phyloP scores from a whole-genome alignment of 2,329 filamentous ascomycete genomes.

The Penicillium hesseltinei region DNA sequence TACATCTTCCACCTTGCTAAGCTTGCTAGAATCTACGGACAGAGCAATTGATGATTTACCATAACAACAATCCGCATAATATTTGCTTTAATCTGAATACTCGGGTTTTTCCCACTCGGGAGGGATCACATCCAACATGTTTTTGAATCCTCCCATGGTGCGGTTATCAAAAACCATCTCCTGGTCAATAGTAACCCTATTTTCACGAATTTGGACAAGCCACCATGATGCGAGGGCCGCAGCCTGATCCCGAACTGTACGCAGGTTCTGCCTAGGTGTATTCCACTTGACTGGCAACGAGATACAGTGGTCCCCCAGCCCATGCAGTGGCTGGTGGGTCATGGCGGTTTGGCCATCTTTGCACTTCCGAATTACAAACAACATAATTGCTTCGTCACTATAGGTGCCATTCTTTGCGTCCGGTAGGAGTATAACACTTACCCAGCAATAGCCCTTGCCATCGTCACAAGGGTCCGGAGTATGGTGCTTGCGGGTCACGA shows the following conservation, averaged over 20 bases:
- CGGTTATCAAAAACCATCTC: neutral
- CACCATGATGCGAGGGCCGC: neutral
- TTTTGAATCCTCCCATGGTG: neutral
- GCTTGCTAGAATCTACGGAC: rapidly evolving
- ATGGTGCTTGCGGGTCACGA: neutral
- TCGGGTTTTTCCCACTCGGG: neutral
- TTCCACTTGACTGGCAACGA: conserved; percentile 1
- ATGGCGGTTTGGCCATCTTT: neutral
- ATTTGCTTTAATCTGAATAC: neutral
- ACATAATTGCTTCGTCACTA: neutral
- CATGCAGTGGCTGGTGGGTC: neutral
- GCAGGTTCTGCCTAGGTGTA: neutral
- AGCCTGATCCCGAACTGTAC: neutral
- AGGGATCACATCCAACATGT: neutral
- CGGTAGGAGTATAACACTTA: neutral
- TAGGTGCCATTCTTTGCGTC: neutral
- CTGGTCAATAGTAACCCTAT: neutral
- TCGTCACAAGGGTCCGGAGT: neutral
- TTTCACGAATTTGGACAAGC: neutral
- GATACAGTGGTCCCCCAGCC: neutral
- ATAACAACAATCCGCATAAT: neutral
- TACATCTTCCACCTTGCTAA: neutral
- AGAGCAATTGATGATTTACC: neutral
- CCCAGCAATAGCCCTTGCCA: neutral
- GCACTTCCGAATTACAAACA: neutral